Evolutionary conservation across 163 green algal genomes (phyloP).

Genomic region (Trebouxiophyceae sp.): DNA sequence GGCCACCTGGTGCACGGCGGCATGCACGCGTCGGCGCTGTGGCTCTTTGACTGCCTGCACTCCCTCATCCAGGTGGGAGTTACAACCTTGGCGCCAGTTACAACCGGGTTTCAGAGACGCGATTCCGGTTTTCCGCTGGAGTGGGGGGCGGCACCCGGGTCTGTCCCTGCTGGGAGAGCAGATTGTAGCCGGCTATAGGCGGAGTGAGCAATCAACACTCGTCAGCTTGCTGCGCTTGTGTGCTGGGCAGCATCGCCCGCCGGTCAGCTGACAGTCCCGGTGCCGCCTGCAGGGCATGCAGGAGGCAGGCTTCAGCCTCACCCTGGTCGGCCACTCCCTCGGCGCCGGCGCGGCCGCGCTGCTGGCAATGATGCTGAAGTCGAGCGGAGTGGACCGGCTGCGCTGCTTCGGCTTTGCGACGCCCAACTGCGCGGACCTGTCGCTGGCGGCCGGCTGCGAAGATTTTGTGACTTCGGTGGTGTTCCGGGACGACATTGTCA

Average conservation of each 20-base stretch:
- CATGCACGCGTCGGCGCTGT: slow-evolving; percentile 1
- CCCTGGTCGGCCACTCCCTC: slow-evolving; percentile 59
- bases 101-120: too few species aligned
- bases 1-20: slow-evolving; percentile 4
- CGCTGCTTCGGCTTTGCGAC: background rate
- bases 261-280: too few species aligned
- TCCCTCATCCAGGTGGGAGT: background rate
- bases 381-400: background rate
- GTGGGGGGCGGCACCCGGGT: too few species aligned
- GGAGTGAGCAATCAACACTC: too few species aligned
- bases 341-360: slow-evolving; percentile 67
- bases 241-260: too few species aligned
- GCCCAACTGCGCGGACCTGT: background rate
- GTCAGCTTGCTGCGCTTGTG: too few species aligned
- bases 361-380: slow-evolving; percentile 69
- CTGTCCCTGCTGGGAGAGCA: too few species aligned
- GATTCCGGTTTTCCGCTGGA: too few species aligned
- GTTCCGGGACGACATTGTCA: too few species aligned
- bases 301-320: slow-evolving; percentile 23
- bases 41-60: slow-evolving; percentile 1
- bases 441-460: background rate
- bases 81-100: too few species aligned
- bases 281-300: slow-evolving; percentile 2
- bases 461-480: too few species aligned
- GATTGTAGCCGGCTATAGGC: too few species aligned